Conservation (phyloP, 345 rosid genomes). For the Populus alba region DNA sequence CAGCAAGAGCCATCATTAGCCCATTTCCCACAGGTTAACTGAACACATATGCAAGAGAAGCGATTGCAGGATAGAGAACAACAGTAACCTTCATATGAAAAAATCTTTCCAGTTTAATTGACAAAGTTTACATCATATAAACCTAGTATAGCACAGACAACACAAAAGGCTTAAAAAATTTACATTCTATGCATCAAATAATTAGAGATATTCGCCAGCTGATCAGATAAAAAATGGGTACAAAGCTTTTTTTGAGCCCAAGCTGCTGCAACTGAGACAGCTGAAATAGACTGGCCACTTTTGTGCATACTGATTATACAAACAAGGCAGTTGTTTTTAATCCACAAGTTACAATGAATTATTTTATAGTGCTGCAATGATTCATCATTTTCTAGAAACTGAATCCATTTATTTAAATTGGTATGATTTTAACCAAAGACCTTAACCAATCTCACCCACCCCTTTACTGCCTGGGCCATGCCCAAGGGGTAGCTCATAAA, state of each 20-base stretch:
- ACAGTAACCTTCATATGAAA: not conserved
- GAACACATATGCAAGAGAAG: not conserved
- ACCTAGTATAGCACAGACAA: not conserved
- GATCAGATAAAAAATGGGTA: not conserved
- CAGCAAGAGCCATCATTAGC: conserved; percentile 7
- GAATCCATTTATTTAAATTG: not conserved
- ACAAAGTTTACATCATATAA: too few relatives aligned
- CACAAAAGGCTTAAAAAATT: not conserved
- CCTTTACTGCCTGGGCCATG: not conserved
- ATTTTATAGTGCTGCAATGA: too few relatives aligned
- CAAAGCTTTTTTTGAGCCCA: not conserved
- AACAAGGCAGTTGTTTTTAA: too few relatives aligned
- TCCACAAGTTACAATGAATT: too few relatives aligned
- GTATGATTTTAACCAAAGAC: not conserved
- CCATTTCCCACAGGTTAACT: not conserved
- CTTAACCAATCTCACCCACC: not conserved
- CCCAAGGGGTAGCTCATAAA: not conserved
- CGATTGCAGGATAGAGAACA: not conserved
- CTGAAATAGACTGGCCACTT: too few relatives aligned
- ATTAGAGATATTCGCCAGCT: not conserved
- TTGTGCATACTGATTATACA: too few relatives aligned
- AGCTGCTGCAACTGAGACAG: not conserved
- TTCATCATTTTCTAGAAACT: too few relatives aligned
- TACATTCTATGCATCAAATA: not conserved
- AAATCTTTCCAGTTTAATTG: too few relatives aligned